These are phyloP conservation scores for Artomyces pyxidatus DNA, from an alignment of 768 basidiomycete genomes.

Conservation along the genomic window DNA sequence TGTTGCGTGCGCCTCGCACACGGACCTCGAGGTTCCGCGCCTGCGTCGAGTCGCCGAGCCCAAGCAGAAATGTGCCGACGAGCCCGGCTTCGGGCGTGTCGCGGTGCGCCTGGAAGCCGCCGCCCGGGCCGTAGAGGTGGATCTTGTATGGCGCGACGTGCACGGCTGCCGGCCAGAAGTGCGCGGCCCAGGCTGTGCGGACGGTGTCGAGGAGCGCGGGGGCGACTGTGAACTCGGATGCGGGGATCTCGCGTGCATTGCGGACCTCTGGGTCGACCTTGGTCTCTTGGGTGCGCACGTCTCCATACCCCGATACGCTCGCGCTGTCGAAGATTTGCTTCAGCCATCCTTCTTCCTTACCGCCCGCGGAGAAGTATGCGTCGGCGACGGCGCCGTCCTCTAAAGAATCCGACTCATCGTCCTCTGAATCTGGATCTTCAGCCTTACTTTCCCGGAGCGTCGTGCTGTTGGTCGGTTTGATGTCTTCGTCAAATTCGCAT, in stretches of 20 bases:
- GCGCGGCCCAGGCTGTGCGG: conserved; percentile 12
- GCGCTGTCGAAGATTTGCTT: background rate
- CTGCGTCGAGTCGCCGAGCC: conserved; percentile 20
- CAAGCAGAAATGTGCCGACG: conserved; percentile 27
- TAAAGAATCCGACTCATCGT: no score
- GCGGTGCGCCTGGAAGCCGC: conserved; percentile 22
- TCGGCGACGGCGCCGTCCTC: no score
- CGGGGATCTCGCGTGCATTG: conserved; percentile 20
- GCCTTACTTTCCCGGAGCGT: no score
- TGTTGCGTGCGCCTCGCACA: background rate
- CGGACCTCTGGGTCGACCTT: conserved; percentile 18
- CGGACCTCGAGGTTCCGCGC: conserved; percentile 1
- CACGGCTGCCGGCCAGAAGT: conserved; percentile 19
- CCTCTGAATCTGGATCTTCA: no score
- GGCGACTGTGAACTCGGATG: conserved; percentile 17
- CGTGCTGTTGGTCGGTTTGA: background rate
- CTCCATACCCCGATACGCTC: conserved; percentile 16
- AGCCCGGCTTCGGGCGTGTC: conserved; percentile 23
- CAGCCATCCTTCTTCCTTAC: background rate
- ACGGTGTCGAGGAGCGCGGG: conserved; percentile 11
- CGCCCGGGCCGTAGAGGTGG: conserved; percentile 24
- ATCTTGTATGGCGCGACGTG: conserved; percentile 26
- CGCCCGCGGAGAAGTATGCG: background rate
- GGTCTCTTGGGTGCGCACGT: conserved; percentile 18
- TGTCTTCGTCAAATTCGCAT: background rate